Evolutionary conservation across 441 rosid genomes (phyloP).

Genomic region (Pelargonium fulgidum): DNA sequence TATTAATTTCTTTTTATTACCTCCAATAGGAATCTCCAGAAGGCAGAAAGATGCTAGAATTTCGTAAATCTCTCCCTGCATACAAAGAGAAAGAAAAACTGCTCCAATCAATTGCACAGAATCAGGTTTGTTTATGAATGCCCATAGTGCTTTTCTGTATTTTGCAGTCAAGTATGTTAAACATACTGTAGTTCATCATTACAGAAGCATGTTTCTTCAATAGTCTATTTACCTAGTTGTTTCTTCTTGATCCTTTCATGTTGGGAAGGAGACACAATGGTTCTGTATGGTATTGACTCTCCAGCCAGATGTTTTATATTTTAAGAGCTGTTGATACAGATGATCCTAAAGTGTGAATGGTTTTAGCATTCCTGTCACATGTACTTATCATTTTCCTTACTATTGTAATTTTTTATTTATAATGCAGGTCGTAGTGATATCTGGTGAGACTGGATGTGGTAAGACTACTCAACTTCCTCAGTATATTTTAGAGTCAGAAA

Average conservation of each 20-base stretch:
- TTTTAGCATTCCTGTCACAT: background rate
- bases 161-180: background rate
- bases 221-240: background rate
- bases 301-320: background rate
- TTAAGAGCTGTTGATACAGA: background rate
- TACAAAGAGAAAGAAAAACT: constrained; percentile 86
- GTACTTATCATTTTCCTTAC: constrained; percentile 9
- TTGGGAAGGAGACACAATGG: background rate
- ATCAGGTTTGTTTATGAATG: constrained; percentile 50
- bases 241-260: background rate
- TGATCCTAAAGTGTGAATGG: background rate
- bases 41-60: constrained; percentile 70
- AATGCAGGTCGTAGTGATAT: constrained; percentile 77
- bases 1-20: background rate
- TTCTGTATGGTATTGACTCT: background rate
- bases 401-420: constrained; percentile 2
- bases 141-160: background rate
- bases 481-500: constrained; percentile 87
- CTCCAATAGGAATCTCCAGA: constrained; percentile 76
- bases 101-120: constrained; percentile 93
- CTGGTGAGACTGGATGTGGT: constrained; percentile 99
- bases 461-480: constrained; percentile 99
- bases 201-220: background rate
- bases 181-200: background rate
- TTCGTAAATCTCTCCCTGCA: constrained; percentile 76